A percentile compares a stretch with the other conserved stretches of the same genome.
Conservation (phyloP, 2,329 filamentous ascomycete genomes). For the Fusarium sp. region DNA sequence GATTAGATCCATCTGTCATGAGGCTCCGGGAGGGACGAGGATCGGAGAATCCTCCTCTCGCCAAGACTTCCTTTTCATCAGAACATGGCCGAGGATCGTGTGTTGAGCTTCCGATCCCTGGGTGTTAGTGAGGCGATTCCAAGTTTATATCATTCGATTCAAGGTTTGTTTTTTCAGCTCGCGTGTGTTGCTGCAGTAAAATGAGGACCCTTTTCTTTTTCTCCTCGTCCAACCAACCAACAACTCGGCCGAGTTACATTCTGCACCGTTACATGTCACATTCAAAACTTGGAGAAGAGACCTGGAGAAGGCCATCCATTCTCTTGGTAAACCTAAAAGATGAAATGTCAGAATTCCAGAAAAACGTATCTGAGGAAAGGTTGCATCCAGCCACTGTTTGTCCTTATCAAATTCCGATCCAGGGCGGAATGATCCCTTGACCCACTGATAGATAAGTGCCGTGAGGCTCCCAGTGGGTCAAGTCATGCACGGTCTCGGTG, state of each 20-base stretch:
- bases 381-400: background rate
- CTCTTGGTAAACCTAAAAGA: background rate
- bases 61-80: background rate
- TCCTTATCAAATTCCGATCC: background rate
- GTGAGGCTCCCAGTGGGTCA: slow-evolving; percentile 14
- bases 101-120: background rate
- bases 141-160: slow-evolving; percentile 11
- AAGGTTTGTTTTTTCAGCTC: background rate
- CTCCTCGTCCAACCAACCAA: background rate
- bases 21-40: slow-evolving; percentile 1
- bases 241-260: background rate
- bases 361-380: background rate
- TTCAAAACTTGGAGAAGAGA: background rate
- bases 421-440: background rate
- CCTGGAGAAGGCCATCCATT: background rate
- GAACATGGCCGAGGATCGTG: background rate
- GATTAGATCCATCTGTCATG: background rate
- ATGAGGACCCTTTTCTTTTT: background rate
- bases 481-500: slow-evolving; percentile 8
- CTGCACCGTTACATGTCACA: background rate
- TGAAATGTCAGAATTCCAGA: background rate
- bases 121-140: slow-evolving; percentile 3
- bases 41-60: background rate
- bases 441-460: slow-evolving; percentile 18
- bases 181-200: background rate